phyloP scores from a whole-genome alignment of 2,329 filamentous ascomycete species.

The Arachnomyces sp. region DNA sequence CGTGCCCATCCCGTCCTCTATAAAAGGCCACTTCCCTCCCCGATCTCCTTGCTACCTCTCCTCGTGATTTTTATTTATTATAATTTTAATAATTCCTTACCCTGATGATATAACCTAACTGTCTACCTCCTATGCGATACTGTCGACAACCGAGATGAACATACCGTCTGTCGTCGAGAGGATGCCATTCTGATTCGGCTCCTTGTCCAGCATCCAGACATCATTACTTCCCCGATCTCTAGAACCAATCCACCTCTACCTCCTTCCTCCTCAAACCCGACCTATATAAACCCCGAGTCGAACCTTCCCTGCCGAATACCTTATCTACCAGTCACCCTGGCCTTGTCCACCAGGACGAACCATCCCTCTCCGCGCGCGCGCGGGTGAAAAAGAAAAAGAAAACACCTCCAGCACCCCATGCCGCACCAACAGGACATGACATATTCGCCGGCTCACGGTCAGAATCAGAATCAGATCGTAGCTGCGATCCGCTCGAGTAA shows the following conservation, averaged over 20 bases:
- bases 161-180: neutral
- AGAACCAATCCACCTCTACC: too few species aligned
- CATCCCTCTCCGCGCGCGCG: slow-evolving; percentile 3
- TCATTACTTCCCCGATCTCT: neutral
- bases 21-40: slow-evolving; percentile 12
- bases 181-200: neutral
- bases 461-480: slow-evolving; percentile 20
- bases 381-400: too few species aligned
- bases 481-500: slow-evolving; percentile 16
- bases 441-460: slow-evolving; percentile 28
- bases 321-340: too few species aligned
- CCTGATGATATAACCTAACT: slow-evolving; percentile 10
- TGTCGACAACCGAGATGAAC: neutral
- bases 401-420: slow-evolving; percentile 17
- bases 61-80: slow-evolving; percentile 14
- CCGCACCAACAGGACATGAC: slow-evolving; percentile 26
- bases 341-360: neutral
- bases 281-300: too few species aligned
- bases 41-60: slow-evolving; percentile 11
- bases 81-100: slow-evolving; percentile 17
- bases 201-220: neutral
- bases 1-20: slow-evolving; percentile 4
- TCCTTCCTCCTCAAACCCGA: too few species aligned
- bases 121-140: slow-evolving; percentile 3
- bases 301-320: too few species aligned